Percentiles rank a stretch among this genome's conserved stretches.
These are phyloP conservation scores for Penicillium freii DNA, from an alignment of 2,329 filamentous ascomycete genomes.

Conservation along the genomic window DNA sequence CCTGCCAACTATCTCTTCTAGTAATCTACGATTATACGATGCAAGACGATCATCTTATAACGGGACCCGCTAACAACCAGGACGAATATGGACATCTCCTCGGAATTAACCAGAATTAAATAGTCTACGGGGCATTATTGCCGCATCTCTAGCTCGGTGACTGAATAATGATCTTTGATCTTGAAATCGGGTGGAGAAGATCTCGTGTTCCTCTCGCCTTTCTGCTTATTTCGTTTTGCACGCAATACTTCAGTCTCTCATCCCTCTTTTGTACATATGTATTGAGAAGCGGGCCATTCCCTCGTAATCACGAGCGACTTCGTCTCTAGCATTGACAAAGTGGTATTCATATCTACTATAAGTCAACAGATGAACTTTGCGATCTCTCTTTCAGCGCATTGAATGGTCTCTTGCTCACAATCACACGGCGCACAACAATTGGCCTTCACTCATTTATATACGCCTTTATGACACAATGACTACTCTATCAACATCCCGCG, in stretches of 20 bases:
- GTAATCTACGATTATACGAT: background rate
- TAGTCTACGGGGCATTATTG: background rate
- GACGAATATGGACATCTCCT: background rate
- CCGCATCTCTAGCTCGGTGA: background rate
- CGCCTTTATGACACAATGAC: slow-evolving; percentile 22
- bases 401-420: background rate
- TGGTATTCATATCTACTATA: background rate
- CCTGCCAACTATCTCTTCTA: background rate
- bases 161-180: slow-evolving; percentile 5
- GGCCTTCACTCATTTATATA: background rate
- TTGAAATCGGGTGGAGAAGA: background rate
- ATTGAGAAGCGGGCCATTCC: slow-evolving; percentile 6
- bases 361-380: background rate
- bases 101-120: background rate
- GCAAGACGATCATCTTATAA: background rate
- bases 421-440: background rate
- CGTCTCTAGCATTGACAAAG: background rate
- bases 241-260: background rate
- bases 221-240: background rate
- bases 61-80: background rate
- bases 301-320: background rate
- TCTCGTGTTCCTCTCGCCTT: background rate
- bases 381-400: slow-evolving; percentile 1
- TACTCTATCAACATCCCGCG: slow-evolving; percentile 27
- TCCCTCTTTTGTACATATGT: background rate